Percentiles rank a stretch among this genome's conserved stretches.
Conservation (phyloP, 371 early-diverging fungal species). For the Haplosporangium sp. region DNA sequence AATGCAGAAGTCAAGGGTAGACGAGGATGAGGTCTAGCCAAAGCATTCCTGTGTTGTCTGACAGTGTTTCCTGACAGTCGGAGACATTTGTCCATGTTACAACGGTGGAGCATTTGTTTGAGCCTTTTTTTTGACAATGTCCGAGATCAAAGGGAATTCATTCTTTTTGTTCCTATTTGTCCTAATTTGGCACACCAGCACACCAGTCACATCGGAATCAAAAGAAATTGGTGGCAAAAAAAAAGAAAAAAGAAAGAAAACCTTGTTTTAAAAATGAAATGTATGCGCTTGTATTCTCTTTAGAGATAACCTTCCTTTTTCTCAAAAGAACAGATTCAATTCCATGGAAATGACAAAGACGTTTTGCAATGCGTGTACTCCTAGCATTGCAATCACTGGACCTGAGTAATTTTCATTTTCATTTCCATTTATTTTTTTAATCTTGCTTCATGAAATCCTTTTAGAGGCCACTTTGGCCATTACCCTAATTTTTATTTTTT, state of each 20-base stretch:
- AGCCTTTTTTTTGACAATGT: background rate
- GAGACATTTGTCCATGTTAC: slow-evolving; percentile 6
- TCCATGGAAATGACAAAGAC: slow-evolving; percentile 1
- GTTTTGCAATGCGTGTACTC: background rate
- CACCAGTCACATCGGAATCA: background rate
- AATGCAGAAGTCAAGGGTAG: background rate
- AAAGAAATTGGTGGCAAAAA: background rate
- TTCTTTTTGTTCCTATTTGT: background rate
- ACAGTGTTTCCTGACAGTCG: background rate
- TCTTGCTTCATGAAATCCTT: background rate
- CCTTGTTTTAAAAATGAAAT: background rate
- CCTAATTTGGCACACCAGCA: background rate
- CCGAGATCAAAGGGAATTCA: background rate
- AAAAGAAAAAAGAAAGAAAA: background rate
- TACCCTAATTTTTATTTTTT: background rate
- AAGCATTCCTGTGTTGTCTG: background rate
- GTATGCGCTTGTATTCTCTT: background rate
- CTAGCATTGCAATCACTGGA: slow-evolving; percentile 8
- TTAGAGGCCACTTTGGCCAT: background rate
- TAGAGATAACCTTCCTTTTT: background rate
- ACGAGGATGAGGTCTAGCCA: background rate
- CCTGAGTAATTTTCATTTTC: background rate
- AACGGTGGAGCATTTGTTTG: background rate
- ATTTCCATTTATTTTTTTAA: background rate
- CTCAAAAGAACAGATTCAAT: background rate